Conservation (phyloP, 2,329 filamentous ascomycete species). For the Lachnellula cervina region DNA sequence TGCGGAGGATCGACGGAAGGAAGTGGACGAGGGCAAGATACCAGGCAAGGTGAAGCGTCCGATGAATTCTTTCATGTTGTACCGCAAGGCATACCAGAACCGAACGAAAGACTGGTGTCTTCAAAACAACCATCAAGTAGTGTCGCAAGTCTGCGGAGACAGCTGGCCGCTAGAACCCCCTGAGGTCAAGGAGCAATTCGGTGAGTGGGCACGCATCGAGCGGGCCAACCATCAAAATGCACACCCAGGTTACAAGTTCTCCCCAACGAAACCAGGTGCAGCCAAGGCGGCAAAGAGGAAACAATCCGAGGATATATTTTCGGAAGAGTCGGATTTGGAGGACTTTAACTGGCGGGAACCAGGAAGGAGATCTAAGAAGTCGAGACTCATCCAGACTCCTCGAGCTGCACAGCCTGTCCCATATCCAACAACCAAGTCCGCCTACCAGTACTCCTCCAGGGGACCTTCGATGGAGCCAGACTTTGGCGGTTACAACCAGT, state of each 20-base stretch:
- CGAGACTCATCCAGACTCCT: conserved; percentile 10
- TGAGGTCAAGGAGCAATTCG: conserved; percentile 70
- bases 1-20: conserved; percentile 57
- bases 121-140: conserved; percentile 89
- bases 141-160: conserved; percentile 79
- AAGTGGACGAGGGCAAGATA: conserved; percentile 64
- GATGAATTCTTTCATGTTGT: conserved; percentile 98
- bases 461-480: conserved; percentile 27
- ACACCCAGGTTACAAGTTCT: conserved; percentile 92
- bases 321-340: conserved; percentile 41
- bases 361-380: conserved; percentile 19
- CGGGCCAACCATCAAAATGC: conserved; percentile 78
- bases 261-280: conserved; percentile 62
- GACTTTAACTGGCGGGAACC: conserved; percentile 39
- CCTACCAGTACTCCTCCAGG: conserved; percentile 28
- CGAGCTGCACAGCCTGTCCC: conserved; percentile 15
- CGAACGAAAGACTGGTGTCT: conserved; percentile 75
- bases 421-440: conserved; percentile 28
- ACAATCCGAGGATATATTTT: conserved; percentile 34
- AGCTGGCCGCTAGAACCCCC: conserved; percentile 80
- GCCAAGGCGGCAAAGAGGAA: conserved; percentile 47
- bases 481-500: conserved; percentile 35
- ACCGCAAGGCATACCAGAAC: conserved; percentile 87
- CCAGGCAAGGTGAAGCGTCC: conserved; percentile 79
- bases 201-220: conserved; percentile 73